Base-by-base conservation (phyloP, 106 monocot genomes). In the Xerophyta viscosa region DNA sequence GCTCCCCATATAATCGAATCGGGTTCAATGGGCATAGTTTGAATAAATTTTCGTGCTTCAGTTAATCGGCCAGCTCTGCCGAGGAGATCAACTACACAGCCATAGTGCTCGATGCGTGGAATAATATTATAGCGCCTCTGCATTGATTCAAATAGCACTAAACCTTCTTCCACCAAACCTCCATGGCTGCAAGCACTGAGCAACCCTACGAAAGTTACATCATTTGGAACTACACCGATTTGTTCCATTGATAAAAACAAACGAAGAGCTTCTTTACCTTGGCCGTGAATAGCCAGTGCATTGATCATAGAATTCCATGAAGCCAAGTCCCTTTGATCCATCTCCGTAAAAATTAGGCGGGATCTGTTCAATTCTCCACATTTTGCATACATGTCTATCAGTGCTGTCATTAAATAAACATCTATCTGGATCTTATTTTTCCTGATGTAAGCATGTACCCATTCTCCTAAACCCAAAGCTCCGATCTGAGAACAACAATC, bases 301-400 rank as follows among this genome's bases (percentile, higher is more conserved):
- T 61, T 37, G 54, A 87, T 77, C 82, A 82, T 71, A 18, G 74
- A 59, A 8, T 70, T 74, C 71, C 70, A 82, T 8, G 73, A 57
- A 27, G 67, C 57, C 46, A 68, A 44, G 45, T 82, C 82, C 27
- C 46, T 74, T 12, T 41, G 8, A 9, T 24, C 11, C 65, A 83
- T 71, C 20, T 7, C 42, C 8, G 24, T 29, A 22, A 84, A 84
- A 46, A 84, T 26, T 21, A 13, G 1, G 1, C 17, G 56, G 6
- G 89, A 69, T 9, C 29, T 48, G 3, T 65, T 43, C 11, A 80
- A 31, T 10, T 63, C 64, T 2, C 84, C 84, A 20, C 83, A 73
- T 64, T 89, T 89, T 1, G 80, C 69, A 49, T 84, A 84, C 89
- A 89, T 83, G 54, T 89, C 89, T 12, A 84, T 45, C 11, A 84